Percentiles rank a stretch among this genome's conserved stretches.
Evolutionary conservation across 2,329 filamentous ascomycete species (phyloP).

Genomic region (Aspergillus quadrilineatus): DNA sequence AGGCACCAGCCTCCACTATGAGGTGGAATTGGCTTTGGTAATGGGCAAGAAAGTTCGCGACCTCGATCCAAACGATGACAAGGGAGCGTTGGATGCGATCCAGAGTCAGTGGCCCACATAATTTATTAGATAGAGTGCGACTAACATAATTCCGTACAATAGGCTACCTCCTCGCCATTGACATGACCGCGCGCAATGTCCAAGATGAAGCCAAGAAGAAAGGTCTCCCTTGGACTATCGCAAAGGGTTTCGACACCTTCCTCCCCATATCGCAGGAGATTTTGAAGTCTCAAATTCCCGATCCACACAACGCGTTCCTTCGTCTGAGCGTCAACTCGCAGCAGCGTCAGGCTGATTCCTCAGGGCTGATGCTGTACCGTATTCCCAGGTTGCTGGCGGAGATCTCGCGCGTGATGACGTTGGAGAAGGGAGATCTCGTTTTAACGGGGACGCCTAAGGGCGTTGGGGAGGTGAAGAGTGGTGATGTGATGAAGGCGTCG

Average conservation of each 20-base stretch:
- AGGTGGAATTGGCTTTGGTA: slow-evolving; percentile 88
- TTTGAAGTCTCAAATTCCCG: slow-evolving; percentile 72
- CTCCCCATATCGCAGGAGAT: slow-evolving; percentile 82
- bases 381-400: slow-evolving; percentile 86
- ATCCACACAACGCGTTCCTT: slow-evolving; percentile 86
- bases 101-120: slow-evolving; percentile 54
- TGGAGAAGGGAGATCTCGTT: slow-evolving; percentile 88
- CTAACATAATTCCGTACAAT: slow-evolving; percentile 12
- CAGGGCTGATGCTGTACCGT: slow-evolving; percentile 89
- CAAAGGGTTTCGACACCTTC: slow-evolving; percentile 98
- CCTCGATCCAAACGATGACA: slow-evolving; percentile 68
- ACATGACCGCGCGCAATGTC: slow-evolving; percentile 94
- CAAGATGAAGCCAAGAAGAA: slow-evolving; percentile 98
- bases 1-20: slow-evolving; percentile 86
- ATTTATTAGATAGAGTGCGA: background rate
- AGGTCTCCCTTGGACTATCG: slow-evolving; percentile 92
- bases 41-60: slow-evolving; percentile 80
- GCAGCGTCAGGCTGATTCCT: slow-evolving; percentile 78
- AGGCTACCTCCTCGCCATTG: slow-evolving; percentile 89
- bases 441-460: slow-evolving; percentile 97
- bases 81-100: slow-evolving; percentile 78
- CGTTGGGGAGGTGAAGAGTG: slow-evolving; percentile 79
- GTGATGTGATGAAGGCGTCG: slow-evolving; percentile 83
- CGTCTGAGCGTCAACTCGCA: slow-evolving; percentile 81
- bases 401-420: slow-evolving; percentile 91